A percentile compares a stretch with the other conserved stretches of the same genome.
Evolutionary conservation across 2,329 filamentous ascomycete genomes (phyloP).

Genomic region (Tolypocladium paradoxum): DNA sequence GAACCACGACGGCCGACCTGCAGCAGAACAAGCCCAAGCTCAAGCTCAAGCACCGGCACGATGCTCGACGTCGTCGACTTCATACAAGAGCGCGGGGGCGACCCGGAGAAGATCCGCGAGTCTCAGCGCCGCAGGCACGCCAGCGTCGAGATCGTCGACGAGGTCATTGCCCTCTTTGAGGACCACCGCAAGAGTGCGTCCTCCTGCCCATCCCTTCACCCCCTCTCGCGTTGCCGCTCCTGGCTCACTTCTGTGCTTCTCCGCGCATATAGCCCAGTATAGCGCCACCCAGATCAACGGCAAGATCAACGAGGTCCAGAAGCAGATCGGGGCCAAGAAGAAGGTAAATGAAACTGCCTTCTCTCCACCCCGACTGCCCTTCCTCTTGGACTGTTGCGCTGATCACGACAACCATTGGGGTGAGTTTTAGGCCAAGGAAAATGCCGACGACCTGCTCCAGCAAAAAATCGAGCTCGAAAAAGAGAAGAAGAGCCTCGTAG

Average conservation of each 20-base stretch:
- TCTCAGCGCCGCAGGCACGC: slow-evolving; percentile 78
- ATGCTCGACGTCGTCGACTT: slow-evolving; percentile 76
- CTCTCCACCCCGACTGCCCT: neutral
- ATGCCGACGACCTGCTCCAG: slow-evolving; percentile 67
- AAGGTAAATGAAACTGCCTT: slow-evolving; percentile 43
- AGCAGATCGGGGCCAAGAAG: slow-evolving; percentile 84
- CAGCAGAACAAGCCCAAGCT: neutral
- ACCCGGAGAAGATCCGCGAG: slow-evolving; percentile 85
- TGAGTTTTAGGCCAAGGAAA: slow-evolving; percentile 62
- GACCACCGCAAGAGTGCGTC: slow-evolving; percentile 64
- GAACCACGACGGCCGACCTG: neutral
- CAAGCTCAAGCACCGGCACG: slow-evolving; percentile 5
- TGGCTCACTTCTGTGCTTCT: neutral
- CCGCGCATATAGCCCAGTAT: slow-evolving; percentile 47
- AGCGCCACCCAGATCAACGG: slow-evolving; percentile 68
- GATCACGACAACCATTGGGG: neutral
- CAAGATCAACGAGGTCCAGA: slow-evolving; percentile 81
- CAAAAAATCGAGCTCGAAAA: slow-evolving; percentile 70
- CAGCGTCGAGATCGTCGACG: slow-evolving; percentile 74
- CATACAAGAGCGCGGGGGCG: slow-evolving; percentile 76
- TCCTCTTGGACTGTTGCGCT: neutral
- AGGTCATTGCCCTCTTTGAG: slow-evolving; percentile 79
- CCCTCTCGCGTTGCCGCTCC: neutral
- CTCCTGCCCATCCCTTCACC: neutral
- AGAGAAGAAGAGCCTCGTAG: slow-evolving; percentile 70